These are phyloP conservation scores for Termitomyces titanicus DNA, from an alignment of 768 basidiomycete species.

Conservation along the genomic window DNA sequence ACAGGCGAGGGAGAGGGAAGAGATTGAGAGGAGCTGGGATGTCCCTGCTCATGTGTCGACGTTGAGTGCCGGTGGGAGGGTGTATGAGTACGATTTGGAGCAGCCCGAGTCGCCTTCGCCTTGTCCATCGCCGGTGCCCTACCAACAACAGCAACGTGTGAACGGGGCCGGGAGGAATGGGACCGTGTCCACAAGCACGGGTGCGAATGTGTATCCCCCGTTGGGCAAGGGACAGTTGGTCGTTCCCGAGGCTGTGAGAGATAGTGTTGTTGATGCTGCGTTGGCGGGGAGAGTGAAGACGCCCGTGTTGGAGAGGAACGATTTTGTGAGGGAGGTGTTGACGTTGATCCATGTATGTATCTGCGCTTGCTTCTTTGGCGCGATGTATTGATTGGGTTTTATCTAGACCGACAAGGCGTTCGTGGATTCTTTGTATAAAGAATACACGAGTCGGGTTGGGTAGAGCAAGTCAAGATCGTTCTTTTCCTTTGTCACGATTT, in stretches of 20 bases:
- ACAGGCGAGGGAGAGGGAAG: conserved; percentile 37
- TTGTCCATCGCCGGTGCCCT: conserved; percentile 5
- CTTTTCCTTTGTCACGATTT: background rate
- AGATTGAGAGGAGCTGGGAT: conserved; percentile 65
- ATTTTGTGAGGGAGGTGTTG: conserved; percentile 57
- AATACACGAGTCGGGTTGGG: conserved; percentile 34
- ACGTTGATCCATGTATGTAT: conserved; percentile 55
- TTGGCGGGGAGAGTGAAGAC: conserved; percentile 13
- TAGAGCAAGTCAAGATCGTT: background rate
- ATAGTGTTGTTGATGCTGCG: conserved; percentile 25
- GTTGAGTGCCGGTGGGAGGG: conserved; percentile 5
- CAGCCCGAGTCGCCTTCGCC: conserved; percentile 17
- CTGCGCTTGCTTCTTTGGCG: conserved; percentile 6
- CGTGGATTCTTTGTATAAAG: conserved; percentile 57
- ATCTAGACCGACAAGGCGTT: conserved; percentile 61
- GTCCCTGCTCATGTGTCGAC: conserved; percentile 30
- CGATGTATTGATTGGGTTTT: conserved; percentile 6
- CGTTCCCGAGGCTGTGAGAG: conserved; percentile 21
- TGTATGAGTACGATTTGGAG: background rate
- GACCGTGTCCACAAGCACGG: background rate
- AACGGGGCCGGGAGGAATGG: conserved; percentile 4
- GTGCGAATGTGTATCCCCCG: conserved; percentile 1
- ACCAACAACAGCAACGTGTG: background rate
- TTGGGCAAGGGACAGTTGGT: conserved; percentile 9
- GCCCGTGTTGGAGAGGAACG: conserved; percentile 42